Base-by-base conservation (phyloP, 371 early-diverging fungal genomes). In the Mucor lusitanicus region DNA sequence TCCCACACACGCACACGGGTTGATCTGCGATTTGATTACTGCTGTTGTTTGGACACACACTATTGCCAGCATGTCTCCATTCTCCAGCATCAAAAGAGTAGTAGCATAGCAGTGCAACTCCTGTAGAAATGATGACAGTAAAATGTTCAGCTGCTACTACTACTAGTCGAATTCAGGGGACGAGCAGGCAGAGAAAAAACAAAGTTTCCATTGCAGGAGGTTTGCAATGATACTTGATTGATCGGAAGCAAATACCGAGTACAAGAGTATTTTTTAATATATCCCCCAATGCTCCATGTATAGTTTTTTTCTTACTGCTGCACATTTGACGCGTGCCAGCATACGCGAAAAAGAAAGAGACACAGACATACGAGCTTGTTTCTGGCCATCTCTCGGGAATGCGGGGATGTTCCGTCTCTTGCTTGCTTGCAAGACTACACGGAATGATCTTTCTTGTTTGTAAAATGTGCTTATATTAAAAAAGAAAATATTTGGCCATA, bases 301-400 rank as follows among this genome's bases (percentile, higher is more conserved):
- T 27, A 27, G 53, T 27, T 48, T 48, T 48, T 48, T 53, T 53
- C 40, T 53, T 35, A 23, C 42, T 48, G 53, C 64, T 69, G 69
- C 69, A 69, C 69, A 64, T 64, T 69, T 69, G 69, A 69, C 69
- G 69, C 69, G 69, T 60, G 65, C 61, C 28, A 37, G 11, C 21
- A 53, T 53, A 33, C 8, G 25, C 53, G 25, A 25, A 13, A 53
- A 25, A 27, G 27, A 40, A 1, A 17, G 17, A 40, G 2, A 0
- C 11, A 37, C 6, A 40, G 17, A 40, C 11, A 37, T 13, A 37
- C 11, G 11, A 37, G 37, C 13, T 35, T 40, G 17, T 50, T 7
- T 23, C 50, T 32, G n/a, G 7, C 56, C 30, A 30, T 2, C 7
- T 53, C 33, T 69, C 64, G 64, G 69, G 69, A 69, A 69, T 69